Conservation (phyloP, 129 eudicot species). For the Lactuca saligna region DNA sequence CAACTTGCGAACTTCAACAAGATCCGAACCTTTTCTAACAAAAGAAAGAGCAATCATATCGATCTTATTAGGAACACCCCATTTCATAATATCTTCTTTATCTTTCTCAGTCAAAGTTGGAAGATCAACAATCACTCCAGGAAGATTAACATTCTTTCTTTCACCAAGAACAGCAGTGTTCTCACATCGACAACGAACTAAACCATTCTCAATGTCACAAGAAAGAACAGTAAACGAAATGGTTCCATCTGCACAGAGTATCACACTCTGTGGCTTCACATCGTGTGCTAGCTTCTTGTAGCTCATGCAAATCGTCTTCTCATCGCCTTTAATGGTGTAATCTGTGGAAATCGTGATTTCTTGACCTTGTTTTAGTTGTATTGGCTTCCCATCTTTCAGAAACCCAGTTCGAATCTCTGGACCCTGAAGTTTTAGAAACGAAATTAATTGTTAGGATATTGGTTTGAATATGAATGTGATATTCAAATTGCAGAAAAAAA, state of each 20-base stretch:
- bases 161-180: constrained; percentile 74
- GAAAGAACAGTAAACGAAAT: constrained; percentile 59
- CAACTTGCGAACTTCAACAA: constrained; percentile 68
- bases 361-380: constrained; percentile 68
- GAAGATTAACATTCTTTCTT: constrained; percentile 77
- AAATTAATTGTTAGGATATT: constrained; percentile 2
- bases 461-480: background rate
- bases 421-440: constrained; percentile 37
- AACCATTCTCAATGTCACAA: constrained; percentile 55
- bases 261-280: constrained; percentile 59
- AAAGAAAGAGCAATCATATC: constrained; percentile 69
- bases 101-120: constrained; percentile 73
- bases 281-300: constrained; percentile 70
- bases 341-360: constrained; percentile 72
- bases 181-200: constrained; percentile 73
- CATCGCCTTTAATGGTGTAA: constrained; percentile 58
- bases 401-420: constrained; percentile 78
- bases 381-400: constrained; percentile 62
- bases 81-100: constrained; percentile 67
- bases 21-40: constrained; percentile 69
- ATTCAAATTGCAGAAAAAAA: constrained; percentile 9
- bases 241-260: constrained; percentile 71
- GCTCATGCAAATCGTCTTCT: constrained; percentile 65
- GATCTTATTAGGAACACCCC: constrained; percentile 72
- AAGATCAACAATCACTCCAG: constrained; percentile 70